phyloP scores from a whole-genome alignment of 441 rosid genomes.

The Cnidoscolus chayamansa region DNA sequence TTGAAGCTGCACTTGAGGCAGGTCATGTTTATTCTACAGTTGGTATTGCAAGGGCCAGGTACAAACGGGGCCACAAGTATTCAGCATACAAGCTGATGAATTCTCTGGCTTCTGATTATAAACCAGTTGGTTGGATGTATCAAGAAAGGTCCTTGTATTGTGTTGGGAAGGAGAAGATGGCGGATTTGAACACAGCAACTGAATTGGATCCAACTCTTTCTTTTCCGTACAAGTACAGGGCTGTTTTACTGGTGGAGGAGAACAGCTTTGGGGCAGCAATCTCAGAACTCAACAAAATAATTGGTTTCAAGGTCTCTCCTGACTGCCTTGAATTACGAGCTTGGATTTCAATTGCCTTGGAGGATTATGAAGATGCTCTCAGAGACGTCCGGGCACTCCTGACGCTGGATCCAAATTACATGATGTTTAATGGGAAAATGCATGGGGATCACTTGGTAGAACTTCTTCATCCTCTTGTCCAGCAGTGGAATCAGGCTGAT shows the following conservation, averaged over 20 bases:
- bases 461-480: slow-evolving; percentile 66
- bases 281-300: slow-evolving; percentile 70
- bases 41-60: slow-evolving; percentile 85
- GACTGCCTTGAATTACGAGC: slow-evolving; percentile 92
- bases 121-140: slow-evolving; percentile 84
- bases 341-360: slow-evolving; percentile 72
- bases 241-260: slow-evolving; percentile 67
- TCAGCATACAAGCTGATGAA: slow-evolving; percentile 86
- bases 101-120: slow-evolving; percentile 54
- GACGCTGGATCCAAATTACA: slow-evolving; percentile 76
- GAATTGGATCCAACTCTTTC: slow-evolving; percentile 81
- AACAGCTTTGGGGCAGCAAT: slow-evolving; percentile 60
- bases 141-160: slow-evolving; percentile 92
- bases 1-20: slow-evolving; percentile 62
- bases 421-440: slow-evolving; percentile 71
- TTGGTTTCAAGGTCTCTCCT: slow-evolving; percentile 75
- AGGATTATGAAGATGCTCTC: slow-evolving; percentile 78
- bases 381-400: slow-evolving; percentile 80
- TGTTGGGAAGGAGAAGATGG: slow-evolving; percentile 65
- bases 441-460: slow-evolving; percentile 72
- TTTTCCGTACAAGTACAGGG: slow-evolving; percentile 84
- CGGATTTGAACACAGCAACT: slow-evolving; percentile 71
- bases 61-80: slow-evolving; percentile 83
- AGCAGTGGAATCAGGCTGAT: slow-evolving; percentile 81
- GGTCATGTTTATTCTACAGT: slow-evolving; percentile 75